Percentiles rank a stretch among this genome's conserved stretches.
phyloP scores from a whole-genome alignment of 441 rosid species.

The Euphorbia schlechtendalii region DNA sequence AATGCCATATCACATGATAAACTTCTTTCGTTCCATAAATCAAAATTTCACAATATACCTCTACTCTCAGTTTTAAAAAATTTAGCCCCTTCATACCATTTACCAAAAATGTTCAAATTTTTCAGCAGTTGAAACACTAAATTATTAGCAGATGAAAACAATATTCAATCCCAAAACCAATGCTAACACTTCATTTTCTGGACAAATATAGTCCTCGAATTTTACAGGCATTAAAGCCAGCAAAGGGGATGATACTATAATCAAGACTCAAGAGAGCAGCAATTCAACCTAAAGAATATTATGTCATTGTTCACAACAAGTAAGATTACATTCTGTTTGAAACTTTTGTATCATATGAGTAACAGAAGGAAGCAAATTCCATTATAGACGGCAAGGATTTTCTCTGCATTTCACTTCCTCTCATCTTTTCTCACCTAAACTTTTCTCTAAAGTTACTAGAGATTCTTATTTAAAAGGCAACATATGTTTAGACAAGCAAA shows the following conservation, averaged over 20 bases:
- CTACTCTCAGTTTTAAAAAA: no score
- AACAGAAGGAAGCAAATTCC: not conserved
- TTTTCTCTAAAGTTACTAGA: no score
- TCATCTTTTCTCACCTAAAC: no score
- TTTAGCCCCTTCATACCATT: not conserved
- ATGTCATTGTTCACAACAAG: not conserved
- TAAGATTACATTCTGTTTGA: not conserved
- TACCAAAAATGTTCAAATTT: constrained; percentile 6
- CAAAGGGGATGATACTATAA: not conserved
- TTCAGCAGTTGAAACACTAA: constrained; percentile 5
- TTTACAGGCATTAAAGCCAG: not conserved
- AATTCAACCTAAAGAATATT: not conserved
- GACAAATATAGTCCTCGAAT: no score
- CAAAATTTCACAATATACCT: no score
- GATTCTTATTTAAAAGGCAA: no score
- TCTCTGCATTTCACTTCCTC: no score
- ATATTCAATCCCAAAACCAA: not conserved
- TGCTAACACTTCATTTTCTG: not conserved
- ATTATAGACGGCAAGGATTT: no score
- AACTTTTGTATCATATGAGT: not conserved
- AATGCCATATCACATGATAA: no score
- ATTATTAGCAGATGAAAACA: not conserved
- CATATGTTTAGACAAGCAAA: no score
- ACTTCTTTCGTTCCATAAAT: no score
- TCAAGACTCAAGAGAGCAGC: not conserved